Percentiles rank a stretch among this genome's conserved stretches.
Evolutionary conservation across 768 basidiomycete genomes (phyloP).

Genomic region (Podaxis sp.): DNA sequence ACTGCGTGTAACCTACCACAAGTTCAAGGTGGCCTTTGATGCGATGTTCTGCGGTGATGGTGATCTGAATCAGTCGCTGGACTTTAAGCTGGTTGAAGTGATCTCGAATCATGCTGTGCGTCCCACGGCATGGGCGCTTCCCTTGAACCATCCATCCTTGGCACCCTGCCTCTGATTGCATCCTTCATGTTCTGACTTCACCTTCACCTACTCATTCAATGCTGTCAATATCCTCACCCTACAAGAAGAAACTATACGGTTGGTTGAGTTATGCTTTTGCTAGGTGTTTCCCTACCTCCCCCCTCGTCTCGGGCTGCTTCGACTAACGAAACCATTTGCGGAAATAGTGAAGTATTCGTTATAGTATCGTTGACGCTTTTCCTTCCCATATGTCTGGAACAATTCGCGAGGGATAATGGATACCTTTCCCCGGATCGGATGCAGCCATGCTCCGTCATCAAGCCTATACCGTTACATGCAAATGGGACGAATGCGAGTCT

Average conservation of each 20-base stretch:
- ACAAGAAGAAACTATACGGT: constrained; percentile 51
- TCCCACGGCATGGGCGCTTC: neutral
- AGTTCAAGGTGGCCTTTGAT: too few relatives aligned
- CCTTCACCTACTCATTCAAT: neutral
- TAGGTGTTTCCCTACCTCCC: constrained; percentile 37
- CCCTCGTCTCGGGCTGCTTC: neutral
- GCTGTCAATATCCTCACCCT: constrained; percentile 14
- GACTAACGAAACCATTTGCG: neutral
- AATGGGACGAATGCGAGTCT: constrained; percentile 12
- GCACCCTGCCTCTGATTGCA: neutral
- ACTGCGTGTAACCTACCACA: too few relatives aligned
- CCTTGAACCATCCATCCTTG: neutral
- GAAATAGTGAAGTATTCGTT: constrained; percentile 69
- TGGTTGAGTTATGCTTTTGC: constrained; percentile 88
- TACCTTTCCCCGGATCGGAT: constrained; percentile 66
- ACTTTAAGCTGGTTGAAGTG: too few relatives aligned
- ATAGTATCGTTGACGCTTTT: constrained; percentile 79
- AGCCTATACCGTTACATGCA: constrained; percentile 12
- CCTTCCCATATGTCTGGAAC: constrained; percentile 79
- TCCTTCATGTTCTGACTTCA: neutral
- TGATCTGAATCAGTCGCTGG: too few relatives aligned
- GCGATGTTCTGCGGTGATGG: too few relatives aligned
- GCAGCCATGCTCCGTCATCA: constrained; percentile 44
- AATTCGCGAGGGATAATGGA: constrained; percentile 89
- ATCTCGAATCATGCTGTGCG: neutral